Evolutionary conservation across 352 stramenopile species (phyloP).

Genomic region (Phytopythium helicoides): DNA sequence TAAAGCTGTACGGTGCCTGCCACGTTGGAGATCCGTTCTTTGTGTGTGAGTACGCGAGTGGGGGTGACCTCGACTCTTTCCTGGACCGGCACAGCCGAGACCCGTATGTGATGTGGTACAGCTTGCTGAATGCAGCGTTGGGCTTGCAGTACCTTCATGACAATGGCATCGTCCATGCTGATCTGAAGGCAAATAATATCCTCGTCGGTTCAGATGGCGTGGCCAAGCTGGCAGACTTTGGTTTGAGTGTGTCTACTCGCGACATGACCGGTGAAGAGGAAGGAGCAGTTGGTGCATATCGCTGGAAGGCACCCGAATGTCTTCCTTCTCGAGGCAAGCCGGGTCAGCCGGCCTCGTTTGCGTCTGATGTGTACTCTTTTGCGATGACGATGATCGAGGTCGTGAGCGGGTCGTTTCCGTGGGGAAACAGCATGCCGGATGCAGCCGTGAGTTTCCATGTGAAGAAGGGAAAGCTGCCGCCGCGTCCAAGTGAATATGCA

Average conservation of each 20-base stretch:
- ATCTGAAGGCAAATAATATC: constrained; percentile 42
- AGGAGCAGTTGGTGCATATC: constrained; percentile 16
- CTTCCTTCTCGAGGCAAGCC: constrained; percentile 4
- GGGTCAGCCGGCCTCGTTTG: constrained; percentile 1
- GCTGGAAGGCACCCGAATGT: constrained; percentile 30
- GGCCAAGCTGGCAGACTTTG: constrained; percentile 32
- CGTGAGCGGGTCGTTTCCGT: neutral
- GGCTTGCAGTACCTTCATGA: constrained; percentile 32
- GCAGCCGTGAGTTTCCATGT: neutral
- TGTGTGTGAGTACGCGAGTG: constrained; percentile 25
- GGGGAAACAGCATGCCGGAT: constrained; percentile 2
- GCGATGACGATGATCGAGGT: constrained; percentile 8
- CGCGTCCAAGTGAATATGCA: neutral
- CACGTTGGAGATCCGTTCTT: constrained; percentile 37
- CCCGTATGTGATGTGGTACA: constrained; percentile 13
- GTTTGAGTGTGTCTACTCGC: constrained; percentile 10
- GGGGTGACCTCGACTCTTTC: constrained; percentile 19
- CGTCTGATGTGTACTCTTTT: constrained; percentile 5
- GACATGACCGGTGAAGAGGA: neutral
- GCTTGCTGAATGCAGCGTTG: constrained; percentile 19
- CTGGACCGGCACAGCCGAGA: constrained; percentile 6
- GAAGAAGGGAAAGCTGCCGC: neutral
- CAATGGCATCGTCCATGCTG: constrained; percentile 27
- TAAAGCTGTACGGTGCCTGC: constrained; percentile 33
- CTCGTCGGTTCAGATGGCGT: constrained; percentile 25